phyloP scores from a whole-genome alignment of 139 green algal species.

The Chlorokybus atmophyticus region DNA sequence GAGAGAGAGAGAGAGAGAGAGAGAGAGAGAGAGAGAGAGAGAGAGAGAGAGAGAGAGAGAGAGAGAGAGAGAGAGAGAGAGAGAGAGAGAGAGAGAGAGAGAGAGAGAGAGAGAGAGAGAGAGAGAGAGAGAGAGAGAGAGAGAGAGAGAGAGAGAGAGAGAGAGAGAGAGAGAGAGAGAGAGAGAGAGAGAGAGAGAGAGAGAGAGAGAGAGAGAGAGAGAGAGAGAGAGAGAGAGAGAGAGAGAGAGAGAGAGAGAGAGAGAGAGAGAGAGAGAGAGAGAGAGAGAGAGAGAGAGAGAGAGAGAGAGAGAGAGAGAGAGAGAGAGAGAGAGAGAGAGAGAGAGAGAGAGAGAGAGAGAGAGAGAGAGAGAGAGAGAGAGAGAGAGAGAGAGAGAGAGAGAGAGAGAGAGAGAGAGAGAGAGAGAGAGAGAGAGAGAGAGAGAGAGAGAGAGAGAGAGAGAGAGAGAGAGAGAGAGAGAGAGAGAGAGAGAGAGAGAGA shows the following conservation, averaged over 20 bases:
- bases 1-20: constrained; percentile 3
- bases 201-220: constrained; percentile 3
- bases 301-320: not conserved
- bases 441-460: constrained; percentile 3
- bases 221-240: constrained; percentile 3
- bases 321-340: not conserved
- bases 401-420: constrained; percentile 3
- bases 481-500: constrained; percentile 3
- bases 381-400: constrained; percentile 3
- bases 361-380: constrained; percentile 3
- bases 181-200: not conserved
- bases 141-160: constrained; percentile 3
- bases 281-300: not conserved
- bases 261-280: constrained; percentile 3
- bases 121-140: constrained; percentile 3
- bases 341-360: constrained; percentile 3
- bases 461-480: constrained; percentile 3
- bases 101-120: constrained; percentile 3
- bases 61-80: constrained; percentile 3
- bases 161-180: not conserved
- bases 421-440: constrained; percentile 3
- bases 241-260: constrained; percentile 3
- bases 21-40: constrained; percentile 3
- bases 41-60: constrained; percentile 3
- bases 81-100: constrained; percentile 3